Conservation (phyloP, 768 basidiomycete species). For the Trametes cingulata region DNA sequence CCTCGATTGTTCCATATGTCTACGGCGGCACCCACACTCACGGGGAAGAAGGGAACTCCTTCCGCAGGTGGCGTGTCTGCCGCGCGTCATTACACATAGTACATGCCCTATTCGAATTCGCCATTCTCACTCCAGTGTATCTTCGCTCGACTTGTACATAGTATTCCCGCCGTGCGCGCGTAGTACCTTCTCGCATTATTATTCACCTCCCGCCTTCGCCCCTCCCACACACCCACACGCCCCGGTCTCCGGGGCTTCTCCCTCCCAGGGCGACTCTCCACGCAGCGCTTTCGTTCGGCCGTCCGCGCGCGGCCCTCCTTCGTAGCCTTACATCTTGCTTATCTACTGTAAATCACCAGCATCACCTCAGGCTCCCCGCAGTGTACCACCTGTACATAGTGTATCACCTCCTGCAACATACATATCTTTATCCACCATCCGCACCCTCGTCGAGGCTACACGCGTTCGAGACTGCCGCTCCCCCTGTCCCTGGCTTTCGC, state of each 20-base stretch:
- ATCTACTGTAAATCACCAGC: constrained; percentile 11
- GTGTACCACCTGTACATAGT: constrained; percentile 20
- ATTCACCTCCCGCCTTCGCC: neutral
- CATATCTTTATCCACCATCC: neutral
- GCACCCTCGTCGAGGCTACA: neutral
- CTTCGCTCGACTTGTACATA: constrained; percentile 15
- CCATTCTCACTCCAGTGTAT: constrained; percentile 11
- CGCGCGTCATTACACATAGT: constrained; percentile 11
- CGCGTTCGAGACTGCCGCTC: neutral
- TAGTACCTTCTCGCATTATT: constrained; percentile 6
- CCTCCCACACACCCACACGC: neutral
- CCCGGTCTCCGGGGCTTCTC: neutral
- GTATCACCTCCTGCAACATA: neutral
- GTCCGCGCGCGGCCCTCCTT: neutral
- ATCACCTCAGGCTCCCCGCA: neutral
- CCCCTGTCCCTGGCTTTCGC: neutral
- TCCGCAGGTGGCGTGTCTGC: neutral
- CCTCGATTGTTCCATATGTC: neutral
- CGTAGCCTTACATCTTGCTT: neutral
- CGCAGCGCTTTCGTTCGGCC: neutral
- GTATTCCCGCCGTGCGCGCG: constrained; percentile 12
- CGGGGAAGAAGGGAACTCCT: neutral
- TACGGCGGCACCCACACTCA: neutral
- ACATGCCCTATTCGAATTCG: constrained; percentile 17
- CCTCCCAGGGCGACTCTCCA: neutral